A percentile compares a stretch with the other conserved stretches of the same genome.
Evolutionary conservation across 306 rosid species (phyloP).

Genomic region (Cercis canadensis): DNA sequence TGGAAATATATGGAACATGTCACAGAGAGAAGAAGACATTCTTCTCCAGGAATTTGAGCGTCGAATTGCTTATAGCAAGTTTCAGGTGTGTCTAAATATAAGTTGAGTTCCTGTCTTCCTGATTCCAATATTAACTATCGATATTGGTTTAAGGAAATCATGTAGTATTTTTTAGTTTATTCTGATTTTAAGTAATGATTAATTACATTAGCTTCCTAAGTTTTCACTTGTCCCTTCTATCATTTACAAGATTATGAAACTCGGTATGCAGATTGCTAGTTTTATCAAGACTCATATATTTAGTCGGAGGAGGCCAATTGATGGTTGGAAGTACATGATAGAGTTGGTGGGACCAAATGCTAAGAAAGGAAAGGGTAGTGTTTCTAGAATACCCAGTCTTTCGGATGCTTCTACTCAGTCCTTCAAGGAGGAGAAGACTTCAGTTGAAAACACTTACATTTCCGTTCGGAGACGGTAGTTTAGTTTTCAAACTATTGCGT

Average conservation of each 20-base stretch:
- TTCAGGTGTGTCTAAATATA: conserved; percentile 63
- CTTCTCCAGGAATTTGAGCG: conserved; percentile 97
- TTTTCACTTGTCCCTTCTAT: not conserved
- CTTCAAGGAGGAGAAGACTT: conserved; percentile 73
- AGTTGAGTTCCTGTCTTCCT: conserved; percentile 14
- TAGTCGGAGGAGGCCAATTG: conserved; percentile 91
- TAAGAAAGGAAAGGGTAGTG: conserved; percentile 87
- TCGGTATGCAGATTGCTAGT: conserved; percentile 84
- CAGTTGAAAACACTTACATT: conserved; percentile 40
- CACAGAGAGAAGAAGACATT: conserved; percentile 94
- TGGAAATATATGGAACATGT: conserved; percentile 94
- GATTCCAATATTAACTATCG: conserved; percentile 10
- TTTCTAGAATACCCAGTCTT: conserved; percentile 78
- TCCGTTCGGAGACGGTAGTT: conserved; percentile 58
- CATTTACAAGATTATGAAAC: conserved; percentile 2
- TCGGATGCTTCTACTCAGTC: conserved; percentile 94
- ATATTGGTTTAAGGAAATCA: conserved; percentile 3
- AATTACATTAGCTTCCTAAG: conserved; percentile 1
- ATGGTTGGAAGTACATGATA: conserved; percentile 98
- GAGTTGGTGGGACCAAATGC: conserved; percentile 98
- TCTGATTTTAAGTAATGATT: conserved; percentile 2
- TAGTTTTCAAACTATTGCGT: not conserved
- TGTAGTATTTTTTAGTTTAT: not conserved
- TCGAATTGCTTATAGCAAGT: conserved; percentile 86
- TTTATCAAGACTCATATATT: conserved; percentile 93